phyloP scores from a whole-genome alignment of 164 flowering plant species.

The Aristolochia contorta region DNA sequence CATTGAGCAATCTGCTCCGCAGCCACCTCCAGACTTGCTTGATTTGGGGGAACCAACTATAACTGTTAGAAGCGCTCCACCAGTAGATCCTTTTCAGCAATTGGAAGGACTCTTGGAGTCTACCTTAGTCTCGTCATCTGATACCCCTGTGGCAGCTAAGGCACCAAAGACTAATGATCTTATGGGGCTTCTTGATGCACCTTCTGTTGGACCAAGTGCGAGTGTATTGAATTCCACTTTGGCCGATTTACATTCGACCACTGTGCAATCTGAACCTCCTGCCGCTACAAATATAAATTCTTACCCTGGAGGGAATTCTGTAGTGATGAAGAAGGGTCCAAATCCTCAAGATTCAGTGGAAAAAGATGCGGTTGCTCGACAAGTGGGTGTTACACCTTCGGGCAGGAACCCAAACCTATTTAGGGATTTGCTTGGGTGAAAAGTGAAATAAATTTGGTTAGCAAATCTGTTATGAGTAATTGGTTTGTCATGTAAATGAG shows the following conservation, averaged over 20 bases:
- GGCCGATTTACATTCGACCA: constrained; percentile 10
- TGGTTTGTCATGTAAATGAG: too few relatives aligned
- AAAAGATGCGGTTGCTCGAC: constrained; percentile 86
- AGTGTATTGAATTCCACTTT: constrained; percentile 10
- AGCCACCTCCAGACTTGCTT: constrained; percentile 73
- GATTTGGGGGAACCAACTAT: constrained; percentile 64
- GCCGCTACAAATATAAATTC: constrained; percentile 11
- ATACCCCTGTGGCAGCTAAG: constrained; percentile 14
- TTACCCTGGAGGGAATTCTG: constrained; percentile 18
- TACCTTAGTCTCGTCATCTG: constrained; percentile 16
- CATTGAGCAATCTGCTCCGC: constrained; percentile 25
- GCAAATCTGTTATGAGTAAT: too few relatives aligned
- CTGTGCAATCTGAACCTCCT: constrained; percentile 24
- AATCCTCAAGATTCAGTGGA: constrained; percentile 53
- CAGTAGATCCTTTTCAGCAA: constrained; percentile 71
- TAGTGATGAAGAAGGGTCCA: constrained; percentile 49
- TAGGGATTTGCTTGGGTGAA: constrained; percentile 76
- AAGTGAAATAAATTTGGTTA: neutral
- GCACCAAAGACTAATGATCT: constrained; percentile 37
- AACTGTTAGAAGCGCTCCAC: constrained; percentile 18
- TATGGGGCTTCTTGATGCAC: constrained; percentile 34
- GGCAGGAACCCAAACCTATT: constrained; percentile 84
- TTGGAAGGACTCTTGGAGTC: constrained; percentile 80
- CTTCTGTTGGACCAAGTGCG: constrained; percentile 21
- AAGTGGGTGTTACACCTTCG: constrained; percentile 83